These are phyloP conservation scores for Kodamaea restingae DNA, from an alignment of 805 yeast species.

Conservation along the genomic window DNA sequence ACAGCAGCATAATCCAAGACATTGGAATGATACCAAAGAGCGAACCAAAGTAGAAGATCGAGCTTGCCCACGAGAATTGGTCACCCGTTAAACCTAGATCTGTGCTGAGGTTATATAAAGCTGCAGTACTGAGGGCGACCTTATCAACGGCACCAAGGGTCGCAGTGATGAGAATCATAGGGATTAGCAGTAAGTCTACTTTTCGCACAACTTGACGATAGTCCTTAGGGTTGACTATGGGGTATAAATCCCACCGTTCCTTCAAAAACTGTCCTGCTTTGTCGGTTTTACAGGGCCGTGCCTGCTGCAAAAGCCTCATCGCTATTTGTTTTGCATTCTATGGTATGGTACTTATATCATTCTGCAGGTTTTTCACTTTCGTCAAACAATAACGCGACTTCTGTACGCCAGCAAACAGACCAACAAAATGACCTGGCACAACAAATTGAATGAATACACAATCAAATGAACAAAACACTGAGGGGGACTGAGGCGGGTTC, in stretches of 20 bases:
- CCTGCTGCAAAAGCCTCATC: background rate
- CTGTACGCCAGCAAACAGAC: too few species aligned
- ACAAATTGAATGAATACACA: too few species aligned
- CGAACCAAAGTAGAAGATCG: slow-evolving; percentile 11
- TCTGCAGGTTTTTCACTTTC: background rate
- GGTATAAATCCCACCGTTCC: slow-evolving; percentile 2
- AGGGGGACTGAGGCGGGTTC: too few species aligned
- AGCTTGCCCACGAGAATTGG: slow-evolving; percentile 11
- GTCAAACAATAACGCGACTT: background rate
- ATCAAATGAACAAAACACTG: too few species aligned
- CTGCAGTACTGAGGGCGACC: slow-evolving; percentile 9
- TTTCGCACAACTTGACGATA: slow-evolving; percentile 7
- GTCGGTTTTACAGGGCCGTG: slow-evolving; percentile 1
- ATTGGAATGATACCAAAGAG: slow-evolving; percentile 9
- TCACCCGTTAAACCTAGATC: slow-evolving; percentile 9
- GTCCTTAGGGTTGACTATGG: slow-evolving; percentile 1
- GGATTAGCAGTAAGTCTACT: slow-evolving; percentile 10
- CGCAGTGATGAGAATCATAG: slow-evolving; percentile 11
- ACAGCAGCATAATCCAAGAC: slow-evolving; percentile 8
- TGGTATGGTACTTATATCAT: background rate
- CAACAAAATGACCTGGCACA: too few species aligned
- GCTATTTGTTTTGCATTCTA: too few species aligned
- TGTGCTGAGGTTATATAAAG: slow-evolving; percentile 7
- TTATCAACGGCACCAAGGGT: slow-evolving; percentile 10
- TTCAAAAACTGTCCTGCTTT: slow-evolving; percentile 5